These are phyloP conservation scores for Calonectria fujianensis DNA, from an alignment of 2,329 filamentous ascomycete genomes.

Conservation along the genomic window DNA sequence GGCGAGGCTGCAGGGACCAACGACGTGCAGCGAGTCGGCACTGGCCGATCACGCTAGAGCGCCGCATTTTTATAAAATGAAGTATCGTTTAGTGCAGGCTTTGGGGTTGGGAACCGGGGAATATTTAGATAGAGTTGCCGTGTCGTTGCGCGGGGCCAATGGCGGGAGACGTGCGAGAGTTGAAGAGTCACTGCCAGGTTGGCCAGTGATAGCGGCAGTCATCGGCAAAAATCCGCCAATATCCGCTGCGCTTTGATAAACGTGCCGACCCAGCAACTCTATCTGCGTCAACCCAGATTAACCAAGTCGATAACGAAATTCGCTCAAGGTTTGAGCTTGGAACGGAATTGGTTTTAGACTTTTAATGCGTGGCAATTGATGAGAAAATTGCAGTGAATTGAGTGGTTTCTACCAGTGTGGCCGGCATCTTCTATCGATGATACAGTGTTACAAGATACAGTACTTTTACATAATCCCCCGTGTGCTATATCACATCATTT, in stretches of 20 bases:
- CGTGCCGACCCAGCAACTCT: conserved; percentile 37
- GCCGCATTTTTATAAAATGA: conserved; percentile 47
- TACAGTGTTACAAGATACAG: conserved; percentile 51
- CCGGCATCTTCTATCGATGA: conserved; percentile 51
- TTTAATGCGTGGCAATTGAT: background rate
- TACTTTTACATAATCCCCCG: conserved; percentile 53
- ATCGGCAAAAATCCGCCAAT: conserved; percentile 52
- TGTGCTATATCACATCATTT: conserved; percentile 46
- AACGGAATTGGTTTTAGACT: background rate
- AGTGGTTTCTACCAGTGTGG: conserved; percentile 51
- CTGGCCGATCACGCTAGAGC: conserved; percentile 51
- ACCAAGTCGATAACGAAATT: conserved; percentile 15
- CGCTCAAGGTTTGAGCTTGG: background rate
- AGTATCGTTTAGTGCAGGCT: conserved; percentile 9
- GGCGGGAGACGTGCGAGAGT: conserved; percentile 8
- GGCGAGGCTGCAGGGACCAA: conserved; percentile 46
- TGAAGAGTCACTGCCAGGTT: conserved; percentile 5
- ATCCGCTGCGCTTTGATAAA: conserved; percentile 46
- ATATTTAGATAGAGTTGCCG: conserved; percentile 1
- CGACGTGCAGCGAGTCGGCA: conserved; percentile 53
- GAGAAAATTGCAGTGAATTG: conserved; percentile 54
- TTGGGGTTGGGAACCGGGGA: background rate
- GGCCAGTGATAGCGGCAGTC: conserved; percentile 45
- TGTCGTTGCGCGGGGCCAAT: conserved; percentile 26
- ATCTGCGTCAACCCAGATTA: conserved; percentile 14